Percentiles rank a stretch among this genome's conserved stretches.
phyloP scores from a whole-genome alignment of 2,329 filamentous ascomycete genomes.

The Dothideomycetes sp. region DNA sequence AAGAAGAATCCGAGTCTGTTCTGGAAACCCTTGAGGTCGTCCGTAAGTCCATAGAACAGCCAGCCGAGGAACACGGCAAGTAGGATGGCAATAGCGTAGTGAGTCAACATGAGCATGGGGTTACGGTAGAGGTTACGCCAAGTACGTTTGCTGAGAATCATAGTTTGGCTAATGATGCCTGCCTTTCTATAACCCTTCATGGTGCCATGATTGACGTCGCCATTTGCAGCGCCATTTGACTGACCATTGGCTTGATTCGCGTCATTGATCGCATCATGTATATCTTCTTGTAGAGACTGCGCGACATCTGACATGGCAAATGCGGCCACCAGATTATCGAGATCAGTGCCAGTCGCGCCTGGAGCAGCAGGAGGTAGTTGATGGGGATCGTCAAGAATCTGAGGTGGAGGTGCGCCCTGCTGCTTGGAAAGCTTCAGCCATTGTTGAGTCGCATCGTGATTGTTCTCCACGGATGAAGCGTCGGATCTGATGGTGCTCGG shows the following conservation, averaged over 20 bases:
- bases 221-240: constrained; percentile 38
- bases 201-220: constrained; percentile 33
- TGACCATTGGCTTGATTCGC: constrained; percentile 46
- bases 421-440: constrained; percentile 49
- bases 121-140: constrained; percentile 98
- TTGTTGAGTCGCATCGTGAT: constrained; percentile 40
- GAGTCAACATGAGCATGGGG: constrained; percentile 94
- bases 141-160: constrained; percentile 79
- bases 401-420: constrained; percentile 38
- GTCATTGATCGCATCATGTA: constrained; percentile 54
- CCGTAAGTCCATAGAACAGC: constrained; percentile 90
- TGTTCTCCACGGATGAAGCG: constrained; percentile 38
- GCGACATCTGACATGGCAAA: constrained; percentile 74
- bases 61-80: constrained; percentile 90
- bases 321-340: constrained; percentile 68
- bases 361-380: constrained; percentile 47
- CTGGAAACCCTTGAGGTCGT: constrained; percentile 95
- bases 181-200: constrained; percentile 76
- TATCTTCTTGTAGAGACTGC: constrained; percentile 63
- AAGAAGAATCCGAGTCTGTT: constrained; percentile 96
- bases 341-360: constrained; percentile 54
- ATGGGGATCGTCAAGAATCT: constrained; percentile 59
- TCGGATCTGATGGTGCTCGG: constrained; percentile 41
- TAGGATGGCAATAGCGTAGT: constrained; percentile 93
- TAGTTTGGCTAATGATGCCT: constrained; percentile 69